Evolutionary conservation across 192 early-diverging fungal genomes (phyloP).

Genomic region (Anaeromyces robustus): DNA sequence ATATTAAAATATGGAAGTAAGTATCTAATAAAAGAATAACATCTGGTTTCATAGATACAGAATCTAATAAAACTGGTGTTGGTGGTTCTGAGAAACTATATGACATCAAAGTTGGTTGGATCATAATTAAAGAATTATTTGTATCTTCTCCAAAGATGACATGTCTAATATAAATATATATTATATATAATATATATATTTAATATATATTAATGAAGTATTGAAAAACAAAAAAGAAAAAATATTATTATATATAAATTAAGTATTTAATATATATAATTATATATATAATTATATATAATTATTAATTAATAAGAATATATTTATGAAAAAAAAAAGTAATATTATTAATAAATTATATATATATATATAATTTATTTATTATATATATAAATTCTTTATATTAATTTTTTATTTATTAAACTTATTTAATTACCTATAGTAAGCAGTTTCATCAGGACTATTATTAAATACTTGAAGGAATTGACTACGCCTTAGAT

Average conservation of each 20-base stretch:
- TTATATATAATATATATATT: not conserved
- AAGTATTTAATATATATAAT: no score
- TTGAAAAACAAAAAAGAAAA: no score
- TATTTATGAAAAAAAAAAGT: no score
- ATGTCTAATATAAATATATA: slow-evolving; percentile 43
- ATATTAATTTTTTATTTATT: not conserved
- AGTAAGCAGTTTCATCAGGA: slow-evolving; percentile 93
- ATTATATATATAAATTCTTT: no score
- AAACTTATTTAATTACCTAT: slow-evolving; percentile 27
- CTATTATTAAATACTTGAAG: slow-evolving; percentile 97
- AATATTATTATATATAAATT: no score
- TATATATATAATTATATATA: no score
- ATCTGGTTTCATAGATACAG: slow-evolving; percentile 93
- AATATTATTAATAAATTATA: no score
- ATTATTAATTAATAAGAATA: no score
- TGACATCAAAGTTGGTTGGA: slow-evolving; percentile 91
- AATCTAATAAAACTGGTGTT: slow-evolving; percentile 87
- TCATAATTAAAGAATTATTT: slow-evolving; percentile 96
- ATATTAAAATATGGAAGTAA: slow-evolving; percentile 98
- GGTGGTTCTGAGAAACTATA: slow-evolving; percentile 76
- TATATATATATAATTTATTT: no score
- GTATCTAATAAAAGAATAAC: slow-evolving; percentile 86
- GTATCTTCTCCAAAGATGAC: slow-evolving; percentile 89
- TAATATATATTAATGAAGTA: no score
- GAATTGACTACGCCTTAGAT: slow-evolving; percentile 89